phyloP scores from a whole-genome alignment of 371 early-diverging fungal species.

The Mortierella sp. region DNA sequence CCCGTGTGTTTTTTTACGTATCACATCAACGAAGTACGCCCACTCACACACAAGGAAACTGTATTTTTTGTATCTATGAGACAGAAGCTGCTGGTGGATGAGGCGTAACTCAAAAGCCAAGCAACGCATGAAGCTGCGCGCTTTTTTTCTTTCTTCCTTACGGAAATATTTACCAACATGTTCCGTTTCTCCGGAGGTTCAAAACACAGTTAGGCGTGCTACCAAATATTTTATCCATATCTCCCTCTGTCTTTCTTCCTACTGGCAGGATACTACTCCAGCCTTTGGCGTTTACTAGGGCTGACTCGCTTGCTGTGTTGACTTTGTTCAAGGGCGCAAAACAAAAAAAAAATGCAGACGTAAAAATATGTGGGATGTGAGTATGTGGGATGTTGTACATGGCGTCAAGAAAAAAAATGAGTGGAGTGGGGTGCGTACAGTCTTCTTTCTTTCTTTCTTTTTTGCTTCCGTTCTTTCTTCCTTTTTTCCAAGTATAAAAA shows the following conservation, averaged over 20 bases:
- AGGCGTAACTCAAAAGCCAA: not conserved
- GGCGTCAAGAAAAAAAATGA: not conserved
- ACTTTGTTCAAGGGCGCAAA: too few species aligned
- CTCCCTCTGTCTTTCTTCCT: too few species aligned
- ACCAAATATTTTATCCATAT: not conserved
- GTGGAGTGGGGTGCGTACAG: not conserved
- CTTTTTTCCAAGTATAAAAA: not conserved
- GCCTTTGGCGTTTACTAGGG: too few species aligned
- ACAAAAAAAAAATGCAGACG: too few species aligned
- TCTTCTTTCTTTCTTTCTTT: not conserved
- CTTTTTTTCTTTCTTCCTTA: not conserved
- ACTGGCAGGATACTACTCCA: too few species aligned
- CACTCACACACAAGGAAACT: too few species aligned
- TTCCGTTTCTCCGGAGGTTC: not conserved
- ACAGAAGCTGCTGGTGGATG: not conserved
- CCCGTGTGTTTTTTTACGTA: too few species aligned
- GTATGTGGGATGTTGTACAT: not conserved
- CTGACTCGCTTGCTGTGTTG: slow-evolving; percentile 1
- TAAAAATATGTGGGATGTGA: too few species aligned
- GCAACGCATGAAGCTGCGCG: not conserved
- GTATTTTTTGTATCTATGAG: too few species aligned
- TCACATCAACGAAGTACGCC: too few species aligned
- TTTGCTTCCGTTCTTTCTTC: not conserved
- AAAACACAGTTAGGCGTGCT: not conserved
- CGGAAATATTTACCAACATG: too few species aligned